Evolutionary conservation across 148 eudicot species (phyloP).

Genomic region (Rhododendron williamsianum): DNA sequence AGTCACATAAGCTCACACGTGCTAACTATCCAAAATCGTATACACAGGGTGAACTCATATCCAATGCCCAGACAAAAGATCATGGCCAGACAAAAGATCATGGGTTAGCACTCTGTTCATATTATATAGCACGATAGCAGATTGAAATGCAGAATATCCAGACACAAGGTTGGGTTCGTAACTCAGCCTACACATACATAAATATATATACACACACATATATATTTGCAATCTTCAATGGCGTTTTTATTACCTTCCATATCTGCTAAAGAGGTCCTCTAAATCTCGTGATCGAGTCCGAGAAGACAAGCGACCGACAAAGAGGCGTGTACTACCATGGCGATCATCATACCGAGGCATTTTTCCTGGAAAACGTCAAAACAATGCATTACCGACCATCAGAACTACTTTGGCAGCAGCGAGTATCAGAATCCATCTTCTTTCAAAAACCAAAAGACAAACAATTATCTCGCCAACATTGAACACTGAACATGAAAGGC

Average conservation of each 20-base stretch:
- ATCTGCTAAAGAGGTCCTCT: constrained; percentile 64
- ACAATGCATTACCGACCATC: neutral
- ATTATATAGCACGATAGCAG: neutral
- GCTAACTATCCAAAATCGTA: neutral
- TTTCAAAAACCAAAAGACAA: neutral
- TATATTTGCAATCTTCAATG: neutral
- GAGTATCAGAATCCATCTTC: neutral
- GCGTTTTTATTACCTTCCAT: constrained; percentile 48
- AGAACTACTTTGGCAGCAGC: neutral
- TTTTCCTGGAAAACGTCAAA: constrained; percentile 25
- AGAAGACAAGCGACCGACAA: constrained; percentile 66
- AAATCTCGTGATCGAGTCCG: constrained; percentile 60
- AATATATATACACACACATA: too few relatives aligned
- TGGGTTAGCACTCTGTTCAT: neutral
- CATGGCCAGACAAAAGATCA: neutral
- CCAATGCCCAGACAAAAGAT: neutral
- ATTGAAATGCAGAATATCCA: neutral
- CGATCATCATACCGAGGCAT: constrained; percentile 73
- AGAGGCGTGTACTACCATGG: constrained; percentile 48
- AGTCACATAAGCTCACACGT: neutral
- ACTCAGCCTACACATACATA: neutral
- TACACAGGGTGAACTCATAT: neutral
- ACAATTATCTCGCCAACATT: neutral
- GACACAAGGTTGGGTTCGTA: neutral
- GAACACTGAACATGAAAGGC: neutral